These are phyloP conservation scores for Recurvomyces mirabilis DNA, from an alignment of 495 filamentous ascomycete species.

Conservation along the genomic window DNA sequence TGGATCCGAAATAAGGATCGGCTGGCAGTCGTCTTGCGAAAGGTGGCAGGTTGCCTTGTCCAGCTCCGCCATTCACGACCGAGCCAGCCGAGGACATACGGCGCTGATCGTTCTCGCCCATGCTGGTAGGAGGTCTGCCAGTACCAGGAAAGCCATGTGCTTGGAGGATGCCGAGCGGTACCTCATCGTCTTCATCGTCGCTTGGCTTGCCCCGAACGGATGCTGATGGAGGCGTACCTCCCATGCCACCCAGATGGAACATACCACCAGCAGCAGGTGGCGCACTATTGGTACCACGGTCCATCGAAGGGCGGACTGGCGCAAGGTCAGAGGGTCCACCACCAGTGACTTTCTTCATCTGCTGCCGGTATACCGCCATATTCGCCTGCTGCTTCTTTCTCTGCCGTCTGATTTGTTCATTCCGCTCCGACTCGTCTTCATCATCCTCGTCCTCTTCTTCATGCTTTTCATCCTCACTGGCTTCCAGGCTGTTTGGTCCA, in stretches of 20 bases:
- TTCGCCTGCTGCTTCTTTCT: conserved; percentile 85
- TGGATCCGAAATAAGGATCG: conserved; percentile 80
- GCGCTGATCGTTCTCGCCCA: conserved; percentile 50
- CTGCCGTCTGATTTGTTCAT: conserved; percentile 59
- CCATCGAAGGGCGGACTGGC: conserved; percentile 10
- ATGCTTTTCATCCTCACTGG: conserved; percentile 43
- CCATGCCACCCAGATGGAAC: conserved; percentile 14
- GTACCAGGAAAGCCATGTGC: conserved; percentile 88
- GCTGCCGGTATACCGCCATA: conserved; percentile 79
- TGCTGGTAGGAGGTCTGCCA: conserved; percentile 63
- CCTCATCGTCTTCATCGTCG: conserved; percentile 38
- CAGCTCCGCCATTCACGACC: conserved; percentile 33
- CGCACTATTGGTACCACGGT: conserved; percentile 10
- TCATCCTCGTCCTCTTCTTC: conserved; percentile 62
- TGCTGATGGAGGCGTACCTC: conserved; percentile 9
- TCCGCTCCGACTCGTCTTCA: conserved; percentile 71
- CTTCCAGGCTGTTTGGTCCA: conserved; percentile 38
- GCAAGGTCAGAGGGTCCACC: conserved; percentile 36
- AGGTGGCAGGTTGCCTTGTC: conserved; percentile 50
- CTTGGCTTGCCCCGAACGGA: conserved; percentile 21
- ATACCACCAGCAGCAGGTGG: conserved; percentile 3
- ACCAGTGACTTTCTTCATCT: conserved; percentile 95
- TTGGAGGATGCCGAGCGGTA: conserved; percentile 73
- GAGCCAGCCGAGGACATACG: conserved; percentile 27
- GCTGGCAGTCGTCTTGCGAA: conserved; percentile 80